Evolutionary conservation across 306 rosid genomes (phyloP).

Genomic region (Dryas drummondii): DNA sequence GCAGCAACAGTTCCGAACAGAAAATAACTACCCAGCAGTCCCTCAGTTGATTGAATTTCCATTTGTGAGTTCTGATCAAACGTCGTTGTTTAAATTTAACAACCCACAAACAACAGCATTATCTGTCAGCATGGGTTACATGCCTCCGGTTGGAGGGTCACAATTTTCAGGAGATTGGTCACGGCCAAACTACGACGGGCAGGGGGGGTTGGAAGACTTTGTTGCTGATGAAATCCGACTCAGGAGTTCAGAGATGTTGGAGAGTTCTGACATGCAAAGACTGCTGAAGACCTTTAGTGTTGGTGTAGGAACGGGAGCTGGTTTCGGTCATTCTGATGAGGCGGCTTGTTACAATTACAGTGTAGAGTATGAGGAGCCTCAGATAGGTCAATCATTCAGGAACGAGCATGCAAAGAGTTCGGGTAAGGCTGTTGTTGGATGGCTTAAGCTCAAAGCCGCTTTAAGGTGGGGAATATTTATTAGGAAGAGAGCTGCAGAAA

Average conservation of each 20-base stretch:
- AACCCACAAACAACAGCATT: conserved; percentile 43
- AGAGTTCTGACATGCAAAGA: conserved; percentile 81
- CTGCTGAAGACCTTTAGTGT: conserved; percentile 55
- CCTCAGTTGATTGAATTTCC: conserved; percentile 46
- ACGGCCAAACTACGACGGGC: conserved; percentile 39
- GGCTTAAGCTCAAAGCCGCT: conserved; percentile 93
- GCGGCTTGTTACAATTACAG: conserved; percentile 44
- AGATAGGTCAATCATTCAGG: conserved; percentile 33
- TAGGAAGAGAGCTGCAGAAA: conserved; percentile 72
- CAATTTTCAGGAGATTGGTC: conserved; percentile 61
- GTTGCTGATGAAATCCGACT: conserved; percentile 76
- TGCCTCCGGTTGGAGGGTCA: conserved; percentile 41
- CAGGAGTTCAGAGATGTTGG: conserved; percentile 81
- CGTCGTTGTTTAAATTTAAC: conserved; percentile 34
- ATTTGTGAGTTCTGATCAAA: conserved; percentile 43
- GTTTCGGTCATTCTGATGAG: conserved; percentile 48
- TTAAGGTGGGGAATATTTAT: conserved; percentile 89
- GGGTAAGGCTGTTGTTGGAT: conserved; percentile 82
- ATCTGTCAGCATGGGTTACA: conserved; percentile 40
- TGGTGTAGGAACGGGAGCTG: conserved; percentile 34
- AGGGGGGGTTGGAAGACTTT: conserved; percentile 61
- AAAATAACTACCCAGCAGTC: conserved; percentile 31
- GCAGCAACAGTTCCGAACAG: conserved; percentile 41
- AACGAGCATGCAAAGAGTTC: conserved; percentile 53
- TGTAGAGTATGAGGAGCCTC: conserved; percentile 63